phyloP scores from a whole-genome alignment of 176 grass and related monocot genomes.

The Oryza glumipatula region DNA sequence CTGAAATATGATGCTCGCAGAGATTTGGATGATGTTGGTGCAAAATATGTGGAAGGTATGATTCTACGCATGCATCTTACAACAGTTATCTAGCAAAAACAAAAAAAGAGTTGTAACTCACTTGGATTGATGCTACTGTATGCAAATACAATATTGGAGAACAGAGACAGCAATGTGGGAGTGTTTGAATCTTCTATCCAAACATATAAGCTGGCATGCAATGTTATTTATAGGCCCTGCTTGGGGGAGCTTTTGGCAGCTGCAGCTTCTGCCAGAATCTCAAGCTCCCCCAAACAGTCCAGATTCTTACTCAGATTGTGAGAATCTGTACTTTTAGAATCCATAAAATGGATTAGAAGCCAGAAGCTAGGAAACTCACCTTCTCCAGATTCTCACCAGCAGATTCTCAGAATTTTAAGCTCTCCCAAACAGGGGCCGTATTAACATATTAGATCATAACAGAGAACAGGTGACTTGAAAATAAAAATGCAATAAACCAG shows the following conservation, averaged over 20 bases:
- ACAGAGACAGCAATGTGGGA: not conserved
- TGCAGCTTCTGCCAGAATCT: too few species aligned
- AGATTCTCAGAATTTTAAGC: too few species aligned
- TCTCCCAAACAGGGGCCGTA: too few species aligned
- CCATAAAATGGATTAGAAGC: too few species aligned
- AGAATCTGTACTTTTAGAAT: too few species aligned
- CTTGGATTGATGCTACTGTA: not conserved
- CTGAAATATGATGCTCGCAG: conserved; percentile 94
- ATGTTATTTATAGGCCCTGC: not conserved
- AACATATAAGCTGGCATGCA: conserved; percentile 11
- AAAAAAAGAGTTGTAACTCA: not conserved
- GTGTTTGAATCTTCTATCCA: conserved; percentile 20
- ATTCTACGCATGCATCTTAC: not conserved
- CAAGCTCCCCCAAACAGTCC: too few species aligned
- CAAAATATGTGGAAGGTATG: conserved; percentile 85
- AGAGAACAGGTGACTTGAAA: not conserved
- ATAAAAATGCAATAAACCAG: not conserved
- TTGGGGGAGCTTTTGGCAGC: too few species aligned
- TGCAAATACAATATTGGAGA: conserved; percentile 16
- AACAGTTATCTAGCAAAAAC: not conserved
- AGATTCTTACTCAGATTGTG: too few species aligned
- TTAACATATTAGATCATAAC: conserved; percentile 6
- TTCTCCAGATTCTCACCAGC: too few species aligned
- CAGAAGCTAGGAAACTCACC: too few species aligned
- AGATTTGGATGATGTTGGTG: conserved; percentile 99